Evolutionary conservation across 441 rosid species (phyloP), one percentile per base, ranked within the genome.

Genomic region (Adansonia madagascariensis): DNA sequence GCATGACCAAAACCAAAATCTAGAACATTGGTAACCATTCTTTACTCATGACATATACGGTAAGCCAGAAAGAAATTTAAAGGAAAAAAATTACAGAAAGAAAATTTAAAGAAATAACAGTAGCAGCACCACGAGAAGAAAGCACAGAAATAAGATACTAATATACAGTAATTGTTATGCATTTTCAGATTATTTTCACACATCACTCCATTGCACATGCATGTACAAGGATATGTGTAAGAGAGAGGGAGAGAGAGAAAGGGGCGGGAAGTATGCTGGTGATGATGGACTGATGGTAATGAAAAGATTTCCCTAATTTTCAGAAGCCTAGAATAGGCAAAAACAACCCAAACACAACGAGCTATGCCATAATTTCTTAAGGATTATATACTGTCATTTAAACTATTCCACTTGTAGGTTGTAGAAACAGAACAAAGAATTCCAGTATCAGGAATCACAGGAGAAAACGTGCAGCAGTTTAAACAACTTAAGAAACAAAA

Each of bases 241-340:
- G 12, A 8, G 1, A 41, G 44, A 41, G 44, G 24, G 63, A 11
- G 39, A 10, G 7, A 14, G 56, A 17, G 0, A 14, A 17, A 4
- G 43, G 14, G 6, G 31, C 35, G 71, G 31, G n/a, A 10, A 31
- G 46, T 27, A 70, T 70, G 60, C 65, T 24, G 65, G 27, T 50
- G 18, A 50, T 1, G 22, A 27, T n/a, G 44, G 7, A 50, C 6
- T 52, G 44, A 50, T 27, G 44, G 74, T 55, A 3, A 70, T 31
- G 43, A 50, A 70, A 49, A 4, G 73, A 50, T 70, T 50, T 50
- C 24, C 74, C 74, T 70, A 50, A 27, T 24, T 69, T 69, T 27
- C 43, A 50, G 55, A 27, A 50, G 15, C 74, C 60, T 3, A 70
- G 8, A 20, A 71, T n/a, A 24, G 3, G 60, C 2, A 52, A 10